Evolutionary conservation across 208 protist genomes (phyloP), one percentile per base, ranked within the genome.

Genomic region (Trypanosoma platydactyli): DNA sequence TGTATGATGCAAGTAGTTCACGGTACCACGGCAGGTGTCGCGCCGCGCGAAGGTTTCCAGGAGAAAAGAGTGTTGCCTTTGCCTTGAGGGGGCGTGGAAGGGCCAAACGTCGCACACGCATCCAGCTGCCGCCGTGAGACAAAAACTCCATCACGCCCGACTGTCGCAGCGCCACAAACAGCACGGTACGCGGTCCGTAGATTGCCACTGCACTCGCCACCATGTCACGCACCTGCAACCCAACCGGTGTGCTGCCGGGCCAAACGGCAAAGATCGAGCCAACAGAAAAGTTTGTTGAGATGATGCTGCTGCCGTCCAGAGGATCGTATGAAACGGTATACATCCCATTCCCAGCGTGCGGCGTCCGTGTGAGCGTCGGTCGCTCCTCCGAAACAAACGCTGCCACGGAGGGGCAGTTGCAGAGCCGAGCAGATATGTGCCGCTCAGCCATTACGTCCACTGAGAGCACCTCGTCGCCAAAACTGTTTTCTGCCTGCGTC

Each of bases 271-370:
- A 83, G 48, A 83, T 83, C 25, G 75, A 79, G 51, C 95, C 95
- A 25, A 96, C 89, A 54, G 82, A 69, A n/a, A 98, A 89, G 57
- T 91, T 92, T 50, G 77, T 66, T 63, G 94, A 86, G 51, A 97
- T 90, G 64, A 94, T 86, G 41, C 77, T 84, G 11, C 71, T 83
- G 41, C 91, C 91, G 56, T 96, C 91, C 1, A 96, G 79, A 2
- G 91, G 91, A 66, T 96, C 91, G 30, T 93, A 93, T 9, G 73
- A 51, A 6, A 79, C 73, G 5, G 53, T 54, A 40, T 70, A 75
- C 16, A 27, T 9, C 27, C 41, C 56, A 6, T 5, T 20, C 53
- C 18, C 18, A 7, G 3, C 4, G 48, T 49, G 53, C 35, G 61
- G 24, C 13, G 59, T 56, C 9, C 3, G 25, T 3, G 63, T 63